Base-by-base conservation (phyloP, 2,329 filamentous ascomycete genomes). In the Aspergillus pseudotamarii region DNA sequence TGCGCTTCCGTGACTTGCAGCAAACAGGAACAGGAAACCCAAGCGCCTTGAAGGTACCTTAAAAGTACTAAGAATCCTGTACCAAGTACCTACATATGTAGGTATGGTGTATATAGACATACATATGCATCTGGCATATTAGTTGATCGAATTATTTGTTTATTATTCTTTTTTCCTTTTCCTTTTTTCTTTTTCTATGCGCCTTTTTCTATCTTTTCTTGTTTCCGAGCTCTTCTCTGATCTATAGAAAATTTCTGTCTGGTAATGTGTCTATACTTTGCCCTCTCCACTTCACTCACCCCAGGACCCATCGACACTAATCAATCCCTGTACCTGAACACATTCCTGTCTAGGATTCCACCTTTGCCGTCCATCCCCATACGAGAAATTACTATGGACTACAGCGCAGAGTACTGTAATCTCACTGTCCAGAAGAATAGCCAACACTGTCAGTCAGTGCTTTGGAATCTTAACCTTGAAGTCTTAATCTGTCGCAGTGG, bases 261-360 rank as follows among this genome's bases (percentile, higher is more conserved):
- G 43, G n/a, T 21, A 46, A 23, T 46, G n/a, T 46, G n/a, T 12
- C 28, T 45, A 41, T 51, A 19, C 45, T 53, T 57, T 41, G 53
- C 36, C 28, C 36, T 38, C 32, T 38, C 51, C 32, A 38, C 32
- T 38, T 38, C 55, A 45, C 30, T 43, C 54, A 28, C 34, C 43
- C 30, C 34, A 58, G 56, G 26, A 36, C 56, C 30, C 34, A 46
- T 46, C 55, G 23, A 26, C 45, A 48, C 45, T 51, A 58, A 58
- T 48, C n/a, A 58, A 48, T 58, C 56, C 56, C 56, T 58, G 41
- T 58, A 36, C 56, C 56, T 58, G 28, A 48, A 34, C 43, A 38
- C 41, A 21, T 58, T 58, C 32, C n/a, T 45, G 23, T 36, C 34
- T 34, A 12, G 34, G 32, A 19, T 26, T 26, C 34, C 51, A 26